Base-by-base conservation (phyloP, 2,329 filamentous ascomycete genomes). In the Dactylellina leptospora region DNA sequence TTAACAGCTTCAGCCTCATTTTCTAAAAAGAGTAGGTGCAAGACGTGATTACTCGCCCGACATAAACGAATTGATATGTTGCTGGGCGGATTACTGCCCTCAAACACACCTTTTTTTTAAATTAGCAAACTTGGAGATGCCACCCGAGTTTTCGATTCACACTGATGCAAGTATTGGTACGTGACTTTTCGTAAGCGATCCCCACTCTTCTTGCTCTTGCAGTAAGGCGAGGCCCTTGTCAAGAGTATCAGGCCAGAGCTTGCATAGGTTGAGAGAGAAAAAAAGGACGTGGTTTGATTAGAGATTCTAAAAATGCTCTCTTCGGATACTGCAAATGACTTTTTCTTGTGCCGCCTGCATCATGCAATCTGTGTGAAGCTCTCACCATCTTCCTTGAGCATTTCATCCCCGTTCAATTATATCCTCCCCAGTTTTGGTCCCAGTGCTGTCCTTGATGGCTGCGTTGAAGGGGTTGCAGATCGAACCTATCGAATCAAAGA, bases 171-270 rank as follows among this genome's bases (percentile, higher is more conserved):
- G 51, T 40, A 66, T 42, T 33, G 20, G 25, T 66, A 58, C 33
- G 16, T 66, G 42, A 42, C 33, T 40, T 6, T 23, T 42, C 42
- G 33, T 30, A 16, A 40, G 30, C 5, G 18, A 36, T 51, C 38
- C 25, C 61, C 61, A 64, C 61, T n/a, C 18, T 36, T 18, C 27
- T 40, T 58, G 61, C 61, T 58, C 51, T n/a, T 11, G 18, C 13
- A 27, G 51, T 66, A 66, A 66, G 61, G 61, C 61, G 44, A 64
- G 44, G 54, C 61, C 61, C 61, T 56, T 50, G 61, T 58, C 40
- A 10, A 45, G 58, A 66, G n/a, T 53, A 55, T 55, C 60, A 55
- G 60, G 44, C 51, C 51, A 36, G 42, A 36, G 30, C 51, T 33
- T 50, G 48, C n/a, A n/a, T n/a, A n/a, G n/a, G n/a, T n/a, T n/a